Evolutionary conservation across 495 filamentous ascomycete genomes (phyloP), one percentile per base, ranked within the genome.

Genomic region (Xylaria scruposa): DNA sequence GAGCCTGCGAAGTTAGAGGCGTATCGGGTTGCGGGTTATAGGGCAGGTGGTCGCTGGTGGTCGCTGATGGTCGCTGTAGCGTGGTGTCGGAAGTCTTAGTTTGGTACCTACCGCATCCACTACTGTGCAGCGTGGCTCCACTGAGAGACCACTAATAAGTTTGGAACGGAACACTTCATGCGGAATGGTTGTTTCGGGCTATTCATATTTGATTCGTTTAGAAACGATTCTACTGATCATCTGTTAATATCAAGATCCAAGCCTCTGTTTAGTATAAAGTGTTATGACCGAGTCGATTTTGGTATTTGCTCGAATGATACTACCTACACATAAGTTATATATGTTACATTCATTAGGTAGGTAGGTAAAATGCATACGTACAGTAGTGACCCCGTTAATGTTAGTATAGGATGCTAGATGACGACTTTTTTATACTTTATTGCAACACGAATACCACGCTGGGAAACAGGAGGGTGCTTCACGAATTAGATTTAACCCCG

Each of bases 71-170:
- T 60, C 58, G 60, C 60, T 63, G 38, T 38, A 33, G 63, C 60
- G 61, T n/a, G 42, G 26, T 33, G 38, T 13, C 21, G 6, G 26
- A 44, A 44, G 15, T 49, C 24, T 29, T 33, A 49, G 33, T 31
- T 65, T 65, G 40, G 42, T 40, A 33, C 44, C 63, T 67, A 53
- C 13, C 17, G 46, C 33, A 40, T 44, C 65, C 47, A 56, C 65
- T 67, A 24, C 7, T n/a, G 9, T 67, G 49, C 65, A 56, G 65
- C 65, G 65, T 67, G 49, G 49, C 49, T 67, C 65, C 65, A 67
- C 49, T 54, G 21, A 56, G 33, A 26, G 33, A 54, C 47, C 36
- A 21, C 33, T 60, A 60, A 40, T 60, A 38, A 38, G 58, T 60
- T 60, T 38, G 58, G 58, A 21, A 59, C 31, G 31, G 31, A 60